Conservation (phyloP, 257 asterid genomes). For the Ballota nigra region DNA sequence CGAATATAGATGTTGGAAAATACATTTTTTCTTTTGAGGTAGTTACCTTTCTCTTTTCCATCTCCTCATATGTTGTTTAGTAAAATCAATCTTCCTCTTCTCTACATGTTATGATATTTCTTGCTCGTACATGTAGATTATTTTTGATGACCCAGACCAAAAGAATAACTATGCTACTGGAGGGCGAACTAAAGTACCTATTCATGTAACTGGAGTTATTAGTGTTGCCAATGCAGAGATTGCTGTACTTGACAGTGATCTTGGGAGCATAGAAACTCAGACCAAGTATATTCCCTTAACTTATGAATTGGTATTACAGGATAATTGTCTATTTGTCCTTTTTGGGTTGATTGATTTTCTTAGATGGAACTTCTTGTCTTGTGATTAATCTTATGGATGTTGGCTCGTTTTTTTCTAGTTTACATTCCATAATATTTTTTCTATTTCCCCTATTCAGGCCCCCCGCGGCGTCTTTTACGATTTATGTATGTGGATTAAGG, state of each 20-base stretch:
- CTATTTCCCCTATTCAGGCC: background rate
- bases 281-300: constrained; percentile 51
- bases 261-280: constrained; percentile 67
- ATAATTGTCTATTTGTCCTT: background rate
- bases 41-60: constrained; percentile 21
- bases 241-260: constrained; percentile 76
- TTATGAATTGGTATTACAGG: constrained; percentile 20
- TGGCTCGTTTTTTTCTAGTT: background rate
- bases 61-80: constrained; percentile 7
- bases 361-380: constrained; percentile 12
- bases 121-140: constrained; percentile 44
- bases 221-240: constrained; percentile 64
- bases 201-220: constrained; percentile 71
- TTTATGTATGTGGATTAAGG: constrained; percentile 7
- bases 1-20: constrained; percentile 64
- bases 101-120: constrained; percentile 19
- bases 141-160: constrained; percentile 68
- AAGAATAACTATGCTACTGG: constrained; percentile 80
- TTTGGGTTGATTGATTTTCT: constrained; percentile 8
- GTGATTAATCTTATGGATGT: background rate
- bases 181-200: constrained; percentile 72
- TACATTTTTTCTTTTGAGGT: constrained; percentile 86
- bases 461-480: background rate
- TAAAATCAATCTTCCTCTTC: constrained; percentile 1
- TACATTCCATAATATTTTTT: background rate